Evolutionary conservation across 805 yeast species (phyloP).

Genomic region (Candida sanyiensis): DNA sequence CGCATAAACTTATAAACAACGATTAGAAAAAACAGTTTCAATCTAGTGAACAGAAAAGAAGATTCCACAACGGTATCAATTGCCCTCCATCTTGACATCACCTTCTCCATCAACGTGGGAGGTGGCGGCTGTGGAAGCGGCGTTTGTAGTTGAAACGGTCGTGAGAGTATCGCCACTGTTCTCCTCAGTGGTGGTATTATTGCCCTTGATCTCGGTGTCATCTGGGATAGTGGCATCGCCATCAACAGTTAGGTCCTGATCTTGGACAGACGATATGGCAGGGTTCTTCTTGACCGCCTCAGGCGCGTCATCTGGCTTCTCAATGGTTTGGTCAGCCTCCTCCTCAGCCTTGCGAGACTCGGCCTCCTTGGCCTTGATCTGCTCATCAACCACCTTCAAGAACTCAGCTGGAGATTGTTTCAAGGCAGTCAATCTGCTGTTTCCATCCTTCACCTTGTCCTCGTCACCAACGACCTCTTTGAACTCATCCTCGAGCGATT

Average conservation of each 20-base stretch:
- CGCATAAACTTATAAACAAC: not conserved
- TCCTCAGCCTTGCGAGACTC: slow-evolving; percentile 12
- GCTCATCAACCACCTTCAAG: slow-evolving; percentile 8
- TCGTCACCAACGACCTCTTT: slow-evolving; percentile 23
- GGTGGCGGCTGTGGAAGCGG: slow-evolving; percentile 7
- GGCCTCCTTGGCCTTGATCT: slow-evolving; percentile 7
- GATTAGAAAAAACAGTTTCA: slow-evolving; percentile 1
- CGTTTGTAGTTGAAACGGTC: slow-evolving; percentile 13
- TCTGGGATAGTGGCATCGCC: slow-evolving; percentile 47
- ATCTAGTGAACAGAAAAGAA: not conserved
- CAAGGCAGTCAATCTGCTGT: slow-evolving; percentile 21
- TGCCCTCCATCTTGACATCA: slow-evolving; percentile 28
- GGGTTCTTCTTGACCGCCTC: slow-evolving; percentile 19
- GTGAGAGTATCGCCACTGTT: slow-evolving; percentile 31
- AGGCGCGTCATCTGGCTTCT: slow-evolving; percentile 20
- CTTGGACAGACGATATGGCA: slow-evolving; percentile 20
- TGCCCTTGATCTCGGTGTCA: slow-evolving; percentile 37
- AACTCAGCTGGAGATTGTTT: slow-evolving; percentile 21
- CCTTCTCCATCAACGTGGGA: slow-evolving; percentile 27
- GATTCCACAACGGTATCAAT: too few species aligned
- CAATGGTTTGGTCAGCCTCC: slow-evolving; percentile 16
- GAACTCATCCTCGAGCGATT: slow-evolving; percentile 34
- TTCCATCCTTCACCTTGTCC: slow-evolving; percentile 24
- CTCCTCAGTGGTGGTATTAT: slow-evolving; percentile 37
- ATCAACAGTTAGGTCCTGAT: slow-evolving; percentile 32